Conservation (phyloP, 2,329 filamentous ascomycete genomes). For the Fusarium irregulare region DNA sequence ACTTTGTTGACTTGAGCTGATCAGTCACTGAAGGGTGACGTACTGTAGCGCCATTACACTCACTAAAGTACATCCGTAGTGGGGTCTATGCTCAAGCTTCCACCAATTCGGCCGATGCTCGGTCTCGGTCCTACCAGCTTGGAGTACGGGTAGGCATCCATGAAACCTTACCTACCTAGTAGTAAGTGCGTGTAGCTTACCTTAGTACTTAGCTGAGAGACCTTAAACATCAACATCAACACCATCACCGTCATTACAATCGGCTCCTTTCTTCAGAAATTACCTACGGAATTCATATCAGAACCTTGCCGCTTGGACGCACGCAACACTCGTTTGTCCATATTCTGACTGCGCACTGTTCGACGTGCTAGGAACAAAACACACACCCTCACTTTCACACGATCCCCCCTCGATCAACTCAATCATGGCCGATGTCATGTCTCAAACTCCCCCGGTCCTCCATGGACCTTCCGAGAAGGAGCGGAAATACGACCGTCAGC, state of each 20-base stretch:
- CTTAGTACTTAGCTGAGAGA: background rate
- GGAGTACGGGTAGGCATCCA: conserved; percentile 6
- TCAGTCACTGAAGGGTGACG: background rate
- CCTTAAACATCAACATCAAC: conserved; percentile 13
- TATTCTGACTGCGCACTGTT: background rate
- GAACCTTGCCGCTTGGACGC: conserved; percentile 1
- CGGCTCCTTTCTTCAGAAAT: background rate
- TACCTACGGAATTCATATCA: conserved; percentile 7
- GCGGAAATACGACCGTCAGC: conserved; percentile 92
- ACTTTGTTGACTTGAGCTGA: background rate
- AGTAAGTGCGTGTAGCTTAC: background rate
- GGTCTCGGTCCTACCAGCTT: background rate
- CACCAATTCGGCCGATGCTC: conserved; percentile 2
- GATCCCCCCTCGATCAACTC: background rate
- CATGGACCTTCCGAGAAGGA: conserved; percentile 70
- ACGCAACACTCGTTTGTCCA: conserved; percentile 22
- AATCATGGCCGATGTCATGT: conserved; percentile 48
- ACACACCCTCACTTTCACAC: background rate
- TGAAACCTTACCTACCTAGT: background rate
- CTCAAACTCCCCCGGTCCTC: conserved; percentile 51
- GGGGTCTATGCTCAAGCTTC: background rate
- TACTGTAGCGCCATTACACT: conserved; percentile 10
- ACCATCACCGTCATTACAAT: conserved; percentile 11
- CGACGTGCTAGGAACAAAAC: background rate
- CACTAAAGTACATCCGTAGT: background rate